phyloP scores from a whole-genome alignment of 148 eudicot genomes.

The Pharnaceum exiguum region DNA sequence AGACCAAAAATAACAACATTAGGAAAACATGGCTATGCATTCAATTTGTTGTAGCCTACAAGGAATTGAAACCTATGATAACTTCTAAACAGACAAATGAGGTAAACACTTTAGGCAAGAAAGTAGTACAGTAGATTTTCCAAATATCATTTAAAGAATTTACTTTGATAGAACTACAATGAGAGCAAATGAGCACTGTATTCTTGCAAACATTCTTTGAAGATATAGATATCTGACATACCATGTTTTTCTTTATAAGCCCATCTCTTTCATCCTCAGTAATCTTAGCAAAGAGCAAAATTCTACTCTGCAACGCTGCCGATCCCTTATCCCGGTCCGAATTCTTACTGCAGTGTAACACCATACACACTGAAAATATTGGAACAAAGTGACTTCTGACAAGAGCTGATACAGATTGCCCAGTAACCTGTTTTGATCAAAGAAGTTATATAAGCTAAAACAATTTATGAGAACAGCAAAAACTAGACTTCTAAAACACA shows the following conservation, averaged over 20 bases:
- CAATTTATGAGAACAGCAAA: neutral
- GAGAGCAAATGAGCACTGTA: neutral
- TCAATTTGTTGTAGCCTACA: no score
- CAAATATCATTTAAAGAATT: no score
- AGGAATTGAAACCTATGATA: no score
- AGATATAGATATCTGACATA: conserved; percentile 29
- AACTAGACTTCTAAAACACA: neutral
- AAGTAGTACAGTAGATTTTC: no score
- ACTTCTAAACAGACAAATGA: no score
- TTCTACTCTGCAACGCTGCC: conserved; percentile 57
- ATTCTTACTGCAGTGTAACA: conserved; percentile 73
- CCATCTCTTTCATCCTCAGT: conserved; percentile 81
- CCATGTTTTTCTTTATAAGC: conserved; percentile 88
- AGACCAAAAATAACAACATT: neutral
- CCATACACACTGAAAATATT: conserved; percentile 87
- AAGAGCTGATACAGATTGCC: conserved; percentile 46
- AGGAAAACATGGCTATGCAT: neutral
- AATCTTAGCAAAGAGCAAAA: conserved; percentile 62
- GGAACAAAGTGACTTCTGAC: conserved; percentile 69
- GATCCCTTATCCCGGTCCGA: conserved; percentile 66
- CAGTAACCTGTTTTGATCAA: conserved; percentile 54
- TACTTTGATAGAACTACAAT: neutral
- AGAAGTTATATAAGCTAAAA: conserved; percentile 10
- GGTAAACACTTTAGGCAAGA: no score
- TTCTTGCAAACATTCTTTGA: neutral